Percentiles rank a stretch among this genome's conserved stretches.
Evolutionary conservation across 129 eudicot species (phyloP).

Genomic region (Daucus carota): DNA sequence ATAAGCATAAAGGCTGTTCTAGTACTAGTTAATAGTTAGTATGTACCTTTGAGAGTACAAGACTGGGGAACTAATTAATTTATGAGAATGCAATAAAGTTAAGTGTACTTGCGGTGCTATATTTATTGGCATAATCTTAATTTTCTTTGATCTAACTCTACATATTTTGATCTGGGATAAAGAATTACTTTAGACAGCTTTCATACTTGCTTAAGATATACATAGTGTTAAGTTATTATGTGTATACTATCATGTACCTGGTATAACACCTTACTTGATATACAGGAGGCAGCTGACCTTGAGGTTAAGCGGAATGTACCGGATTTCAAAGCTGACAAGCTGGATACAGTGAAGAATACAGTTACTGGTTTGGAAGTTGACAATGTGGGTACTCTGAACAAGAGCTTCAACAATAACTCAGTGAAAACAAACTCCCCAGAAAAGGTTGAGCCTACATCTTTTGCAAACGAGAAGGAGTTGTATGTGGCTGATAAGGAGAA

Average conservation of each 20-base stretch:
- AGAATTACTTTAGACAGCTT: not conserved
- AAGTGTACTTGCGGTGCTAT: not conserved
- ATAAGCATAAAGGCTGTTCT: not conserved
- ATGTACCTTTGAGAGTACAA: too few relatives aligned
- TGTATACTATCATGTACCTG: not conserved
- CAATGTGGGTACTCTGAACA: constrained; percentile 20
- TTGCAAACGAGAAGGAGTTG: constrained; percentile 31
- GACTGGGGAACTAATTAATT: not conserved
- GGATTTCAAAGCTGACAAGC: not conserved
- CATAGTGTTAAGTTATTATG: not conserved
- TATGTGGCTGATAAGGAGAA: constrained; percentile 14
- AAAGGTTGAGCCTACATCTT: constrained; percentile 21
- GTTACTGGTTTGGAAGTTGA: constrained; percentile 12
- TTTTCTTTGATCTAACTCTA: not conserved
- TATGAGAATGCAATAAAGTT: not conserved
- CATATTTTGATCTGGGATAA: not conserved
- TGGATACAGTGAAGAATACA: not conserved
- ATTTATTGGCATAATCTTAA: not conserved
- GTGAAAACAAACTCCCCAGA: constrained; percentile 11
- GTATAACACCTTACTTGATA: not conserved
- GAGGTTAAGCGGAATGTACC: not conserved
- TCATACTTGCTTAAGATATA: not conserved
- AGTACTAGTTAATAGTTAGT: not conserved
- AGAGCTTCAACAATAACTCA: constrained; percentile 11
- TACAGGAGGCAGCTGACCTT: constrained; percentile 13